Evolutionary conservation across 1,284 basidiomycete species (phyloP).

Genomic region (Ustilago hordei): DNA sequence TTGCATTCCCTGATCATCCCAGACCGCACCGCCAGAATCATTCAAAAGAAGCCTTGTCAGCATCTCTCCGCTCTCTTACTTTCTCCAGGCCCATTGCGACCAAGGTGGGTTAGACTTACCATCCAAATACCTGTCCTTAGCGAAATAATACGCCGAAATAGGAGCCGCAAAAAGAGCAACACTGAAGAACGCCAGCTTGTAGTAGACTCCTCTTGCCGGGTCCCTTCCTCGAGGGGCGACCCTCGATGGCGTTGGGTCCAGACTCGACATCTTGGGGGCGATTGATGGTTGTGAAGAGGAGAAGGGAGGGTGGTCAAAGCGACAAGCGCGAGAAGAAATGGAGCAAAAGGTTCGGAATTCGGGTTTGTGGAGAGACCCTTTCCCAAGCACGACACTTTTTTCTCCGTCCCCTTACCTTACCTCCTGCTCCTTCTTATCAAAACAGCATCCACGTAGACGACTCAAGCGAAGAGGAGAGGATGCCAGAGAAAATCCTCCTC

Average conservation of each 20-base stretch:
- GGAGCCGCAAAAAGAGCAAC: constrained; percentile 64
- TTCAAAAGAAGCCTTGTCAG: neutral
- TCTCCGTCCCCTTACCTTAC: neutral
- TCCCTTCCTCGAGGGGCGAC: constrained; percentile 54
- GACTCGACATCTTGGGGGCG: constrained; percentile 27
- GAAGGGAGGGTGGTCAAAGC: constrained; percentile 17
- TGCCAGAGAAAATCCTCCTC: constrained; percentile 76
- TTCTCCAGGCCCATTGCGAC: neutral
- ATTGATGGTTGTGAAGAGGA: neutral
- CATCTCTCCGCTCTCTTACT: neutral
- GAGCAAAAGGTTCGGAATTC: constrained; percentile 22
- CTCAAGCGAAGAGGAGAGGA: neutral
- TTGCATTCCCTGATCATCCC: constrained; percentile 56
- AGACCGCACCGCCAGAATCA: neutral
- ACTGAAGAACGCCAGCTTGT: constrained; percentile 65
- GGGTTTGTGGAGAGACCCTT: neutral
- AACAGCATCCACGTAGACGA: neutral
- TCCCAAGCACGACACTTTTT: neutral
- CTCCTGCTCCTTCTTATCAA: constrained; percentile 5
- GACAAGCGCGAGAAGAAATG: neutral
- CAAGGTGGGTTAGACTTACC: constrained; percentile 36
- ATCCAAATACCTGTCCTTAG: constrained; percentile 57
- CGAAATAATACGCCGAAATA: constrained; percentile 59
- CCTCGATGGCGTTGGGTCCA: constrained; percentile 50
- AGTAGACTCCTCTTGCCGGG: constrained; percentile 62